Conservation (phyloP, 2,329 filamentous ascomycete species). For the Aureobasidium zeae region DNA sequence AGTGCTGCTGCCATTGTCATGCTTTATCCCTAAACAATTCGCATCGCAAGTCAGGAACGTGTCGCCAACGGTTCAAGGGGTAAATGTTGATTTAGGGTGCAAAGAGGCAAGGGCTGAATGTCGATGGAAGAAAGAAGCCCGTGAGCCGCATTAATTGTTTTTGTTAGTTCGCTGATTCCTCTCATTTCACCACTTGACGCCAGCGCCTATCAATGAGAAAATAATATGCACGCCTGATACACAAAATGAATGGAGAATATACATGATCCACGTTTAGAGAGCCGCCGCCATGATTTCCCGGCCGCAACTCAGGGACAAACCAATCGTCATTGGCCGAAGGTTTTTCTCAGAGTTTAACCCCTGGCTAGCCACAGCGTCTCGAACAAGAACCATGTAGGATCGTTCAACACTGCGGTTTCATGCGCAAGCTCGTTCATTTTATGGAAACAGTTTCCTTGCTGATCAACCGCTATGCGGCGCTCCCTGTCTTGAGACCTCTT, state of each 20-base stretch:
- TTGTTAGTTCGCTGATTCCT: too few species aligned
- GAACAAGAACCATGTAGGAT: not conserved
- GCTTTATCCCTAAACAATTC: not conserved
- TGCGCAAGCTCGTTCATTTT: not conserved
- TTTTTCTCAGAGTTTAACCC: not conserved
- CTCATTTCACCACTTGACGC: too few species aligned
- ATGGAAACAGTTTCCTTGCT: not conserved
- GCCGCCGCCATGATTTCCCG: conserved; percentile 12
- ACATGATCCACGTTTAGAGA: conserved; percentile 1
- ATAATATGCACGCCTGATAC: not conserved
- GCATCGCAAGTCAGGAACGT: conserved; percentile 8
- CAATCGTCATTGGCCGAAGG: conserved; percentile 3
- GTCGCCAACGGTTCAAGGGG: conserved; percentile 12
- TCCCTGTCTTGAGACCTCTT: not conserved
- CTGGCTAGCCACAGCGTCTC: conserved; percentile 7
- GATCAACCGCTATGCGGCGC: not conserved
- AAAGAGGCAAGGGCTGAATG: conserved; percentile 3
- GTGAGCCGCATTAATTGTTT: not conserved
- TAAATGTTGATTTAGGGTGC: not conserved
- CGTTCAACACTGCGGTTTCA: not conserved
- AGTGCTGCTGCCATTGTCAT: conserved; percentile 10
- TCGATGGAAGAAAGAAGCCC: not conserved
- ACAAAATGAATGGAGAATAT: not conserved
- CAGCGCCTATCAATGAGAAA: too few species aligned
- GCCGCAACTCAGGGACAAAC: conserved; percentile 8